Evolutionary conservation across 2,329 filamentous ascomycete species (phyloP), one percentile per base, ranked within the genome.

Genomic region (Colletotrichum echinochloae): DNA sequence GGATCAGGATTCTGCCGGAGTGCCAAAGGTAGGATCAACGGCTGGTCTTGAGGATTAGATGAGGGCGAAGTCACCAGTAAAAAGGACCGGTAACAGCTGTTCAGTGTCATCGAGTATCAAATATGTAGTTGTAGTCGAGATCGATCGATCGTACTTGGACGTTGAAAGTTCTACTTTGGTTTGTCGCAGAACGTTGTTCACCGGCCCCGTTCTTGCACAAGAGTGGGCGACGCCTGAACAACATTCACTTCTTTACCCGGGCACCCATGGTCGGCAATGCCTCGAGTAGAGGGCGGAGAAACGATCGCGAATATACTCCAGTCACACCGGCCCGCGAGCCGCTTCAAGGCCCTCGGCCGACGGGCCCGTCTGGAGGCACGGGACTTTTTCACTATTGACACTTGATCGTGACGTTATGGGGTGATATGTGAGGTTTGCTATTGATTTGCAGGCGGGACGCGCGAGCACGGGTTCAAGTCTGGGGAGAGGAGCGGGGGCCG

Each of bases 381-480:
- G 26, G 39, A 18, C 11, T n/a, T 3, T 39, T 39, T 20, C 39
- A 28, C 39, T 61, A 60, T 56, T 51, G 62, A 61, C 30, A 66
- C 62, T 51, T 37, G 37, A 37, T 56, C 51, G 52, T 59, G 57
- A 46, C 57, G 37, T 33, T 67, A 59, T 67, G 46, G 39, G 28
- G 41, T n/a, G 49, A 66, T 70, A 60, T 66, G 39, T 56, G 41
- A 41, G 28, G 20, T 41, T 56, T 33, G 55, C 48, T 70, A 70
- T 56, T 49, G n/a, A n/a, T n/a, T n/a, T n/a, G 54, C 8, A n/a
- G 37, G 54, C 54, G n/a, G n/a, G n/a, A n/a, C n/a, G n/a, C n/a
- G n/a, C 33, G 56, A 54, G 30, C 30, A 5, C 16, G 55, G 67
- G 67, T 70, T 66, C 67, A 67, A 23, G 51, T 70, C 56, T 55